phyloP scores from a whole-genome alignment of 192 early-diverging fungal species.

The Nowakowskiella sp. region DNA sequence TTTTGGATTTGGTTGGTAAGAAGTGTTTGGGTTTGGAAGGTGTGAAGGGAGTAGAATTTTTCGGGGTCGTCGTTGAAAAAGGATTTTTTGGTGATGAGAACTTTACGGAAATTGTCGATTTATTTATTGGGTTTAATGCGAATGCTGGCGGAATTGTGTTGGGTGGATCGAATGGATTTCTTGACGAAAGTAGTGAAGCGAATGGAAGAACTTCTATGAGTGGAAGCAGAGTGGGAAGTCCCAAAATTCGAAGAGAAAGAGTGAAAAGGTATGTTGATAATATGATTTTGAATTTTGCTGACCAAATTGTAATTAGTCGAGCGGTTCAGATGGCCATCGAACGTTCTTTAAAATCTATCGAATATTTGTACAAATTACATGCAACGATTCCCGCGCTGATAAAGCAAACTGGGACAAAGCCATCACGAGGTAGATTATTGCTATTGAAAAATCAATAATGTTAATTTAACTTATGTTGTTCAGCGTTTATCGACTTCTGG shows the following conservation, averaged over 20 bases:
- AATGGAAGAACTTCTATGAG: conserved; percentile 8
- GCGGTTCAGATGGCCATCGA: conserved; percentile 44
- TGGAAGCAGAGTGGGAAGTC: conserved; percentile 6
- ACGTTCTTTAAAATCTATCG: conserved; percentile 57
- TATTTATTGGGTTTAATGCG: conserved; percentile 56
- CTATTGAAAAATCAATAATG: neutral
- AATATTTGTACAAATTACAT: conserved; percentile 58
- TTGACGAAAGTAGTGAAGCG: neutral
- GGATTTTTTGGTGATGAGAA: conserved; percentile 47
- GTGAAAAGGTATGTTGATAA: neutral
- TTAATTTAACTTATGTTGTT: conserved; percentile 4
- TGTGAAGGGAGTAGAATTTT: no score
- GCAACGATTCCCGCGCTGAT: conserved; percentile 43
- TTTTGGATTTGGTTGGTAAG: conserved; percentile 46
- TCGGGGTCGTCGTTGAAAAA: no score
- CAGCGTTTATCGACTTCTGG: conserved; percentile 71
- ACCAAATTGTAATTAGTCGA: no score
- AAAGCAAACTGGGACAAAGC: conserved; percentile 19
- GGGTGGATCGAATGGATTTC: neutral
- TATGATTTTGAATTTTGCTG: no score
- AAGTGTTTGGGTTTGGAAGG: conserved; percentile 50
- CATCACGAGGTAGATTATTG: conserved; percentile 29
- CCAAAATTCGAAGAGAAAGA: conserved; percentile 4
- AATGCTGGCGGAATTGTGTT: conserved; percentile 23
- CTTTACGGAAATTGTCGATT: conserved; percentile 67